A percentile compares a stretch with the other conserved stretches of the same genome.
These are phyloP conservation scores for Talaromyces thailandensis DNA, from an alignment of 495 filamentous ascomycete species.

Conservation along the genomic window DNA sequence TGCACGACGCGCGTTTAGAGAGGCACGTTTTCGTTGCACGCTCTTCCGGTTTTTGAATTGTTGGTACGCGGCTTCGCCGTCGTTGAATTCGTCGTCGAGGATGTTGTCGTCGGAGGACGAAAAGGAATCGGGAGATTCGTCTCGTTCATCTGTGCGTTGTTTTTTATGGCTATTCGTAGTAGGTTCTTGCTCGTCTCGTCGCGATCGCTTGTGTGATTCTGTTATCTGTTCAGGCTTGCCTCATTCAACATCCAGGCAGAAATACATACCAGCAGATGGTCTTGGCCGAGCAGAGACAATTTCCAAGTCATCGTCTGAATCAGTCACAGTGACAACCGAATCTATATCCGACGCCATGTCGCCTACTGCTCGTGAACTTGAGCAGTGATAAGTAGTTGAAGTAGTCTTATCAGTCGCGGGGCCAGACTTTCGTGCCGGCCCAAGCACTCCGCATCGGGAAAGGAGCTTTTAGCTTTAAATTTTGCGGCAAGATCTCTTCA, in stretches of 20 bases:
- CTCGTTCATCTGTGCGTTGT: neutral
- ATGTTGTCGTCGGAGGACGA: constrained; percentile 5
- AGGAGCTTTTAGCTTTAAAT: constrained; percentile 5
- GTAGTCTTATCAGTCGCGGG: neutral
- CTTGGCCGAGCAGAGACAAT: constrained; percentile 9
- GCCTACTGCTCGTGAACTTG: neutral
- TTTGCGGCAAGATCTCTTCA: neutral
- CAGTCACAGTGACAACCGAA: neutral
- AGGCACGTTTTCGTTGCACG: constrained; percentile 42
- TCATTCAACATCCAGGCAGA: neutral
- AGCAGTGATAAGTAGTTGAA: neutral
- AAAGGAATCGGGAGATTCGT: neutral
- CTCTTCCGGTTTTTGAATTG: constrained; percentile 52
- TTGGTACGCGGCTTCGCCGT: constrained; percentile 44
- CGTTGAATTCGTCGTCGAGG: constrained; percentile 36
- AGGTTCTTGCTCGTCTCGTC: neutral
- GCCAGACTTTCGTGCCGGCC: neutral
- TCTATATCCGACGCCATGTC: neutral
- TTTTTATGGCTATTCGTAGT: neutral
- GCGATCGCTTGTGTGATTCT: constrained; percentile 2
- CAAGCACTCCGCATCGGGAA: neutral
- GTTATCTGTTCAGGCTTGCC: neutral
- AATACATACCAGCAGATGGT: neutral
- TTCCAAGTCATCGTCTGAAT: constrained; percentile 20
- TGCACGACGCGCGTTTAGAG: constrained; percentile 37